Evolutionary conservation across 129 eudicot species (phyloP), one percentile per base, ranked within the genome.

Genomic region (Erigeron canadensis): DNA sequence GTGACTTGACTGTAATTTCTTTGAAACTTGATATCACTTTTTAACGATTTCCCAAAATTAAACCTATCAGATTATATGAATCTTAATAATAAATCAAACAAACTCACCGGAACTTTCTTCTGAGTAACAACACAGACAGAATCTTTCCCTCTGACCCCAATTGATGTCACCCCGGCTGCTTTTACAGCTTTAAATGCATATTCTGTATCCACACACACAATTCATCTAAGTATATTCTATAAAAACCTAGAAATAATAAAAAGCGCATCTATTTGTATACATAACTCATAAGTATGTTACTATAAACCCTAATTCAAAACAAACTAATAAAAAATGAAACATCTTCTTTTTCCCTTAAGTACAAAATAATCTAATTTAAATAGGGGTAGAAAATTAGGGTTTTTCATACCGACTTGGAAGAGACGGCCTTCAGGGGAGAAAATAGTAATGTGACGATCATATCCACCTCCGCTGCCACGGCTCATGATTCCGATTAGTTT

Each of bases 401-500:
- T 76, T 59, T 17, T 44, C 85, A 44, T 83, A 88, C 97, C 97
- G 11, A 91, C 98, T 91, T 91, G 98, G 83, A 82, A 91, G 74
- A 91, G 94, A 67, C 98, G 96, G n/a, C 98, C 98, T 86, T 91
- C 98, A 10, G 98, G 97, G 7, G 98, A 91, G 79, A 91, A 91
- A 69, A 91, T 91, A 63, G 98, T 91, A 37, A 91, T 91, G 86
- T 86, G 98, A 43, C 97, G 96, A 83, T 91, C 97, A 81, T 91
- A 91, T 38, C 97, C 97, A 63, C 91, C 97, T 79, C 97, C 97
- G 70, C 97, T 91, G 56, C 97, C 97, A 57, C 97, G 88, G 58
- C 97, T 91, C 87, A 85, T 87, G 63, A 55, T 28, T 28, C 9
- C 64, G 59, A 63, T 72, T n/a, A 10, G 21, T 53, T n/a, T 1